Conservation (phyloP, 805 yeast genomes). For the Candida easanensis region DNA sequence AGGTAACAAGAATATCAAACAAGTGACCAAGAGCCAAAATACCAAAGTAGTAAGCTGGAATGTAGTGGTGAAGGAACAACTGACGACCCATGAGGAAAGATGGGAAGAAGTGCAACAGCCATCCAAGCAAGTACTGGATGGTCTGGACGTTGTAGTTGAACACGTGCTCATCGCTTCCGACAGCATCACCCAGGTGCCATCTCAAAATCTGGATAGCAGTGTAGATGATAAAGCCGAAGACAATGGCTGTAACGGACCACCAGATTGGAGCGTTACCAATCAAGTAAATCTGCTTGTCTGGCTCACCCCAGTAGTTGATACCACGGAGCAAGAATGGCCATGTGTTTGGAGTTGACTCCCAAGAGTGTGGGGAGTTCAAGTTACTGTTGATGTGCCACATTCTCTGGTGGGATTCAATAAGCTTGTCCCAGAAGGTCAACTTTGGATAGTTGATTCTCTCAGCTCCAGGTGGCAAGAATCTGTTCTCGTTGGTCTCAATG, state of each 20-base stretch:
- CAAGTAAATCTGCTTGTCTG: slow-evolving; percentile 61
- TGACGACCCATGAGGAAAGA: slow-evolving; percentile 90
- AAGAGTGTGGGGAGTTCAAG: slow-evolving; percentile 64
- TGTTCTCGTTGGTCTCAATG: slow-evolving; percentile 65
- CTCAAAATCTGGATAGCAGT: slow-evolving; percentile 42
- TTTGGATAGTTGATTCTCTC: slow-evolving; percentile 51
- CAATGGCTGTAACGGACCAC: slow-evolving; percentile 65
- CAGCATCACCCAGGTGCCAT: slow-evolving; percentile 62
- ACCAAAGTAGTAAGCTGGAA: slow-evolving; percentile 90
- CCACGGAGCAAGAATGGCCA: slow-evolving; percentile 81
- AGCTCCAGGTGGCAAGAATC: slow-evolving; percentile 40
- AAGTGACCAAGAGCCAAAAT: slow-evolving; percentile 72
- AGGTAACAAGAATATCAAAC: slow-evolving; percentile 49
- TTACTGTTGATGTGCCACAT: slow-evolving; percentile 81
- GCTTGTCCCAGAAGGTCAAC: slow-evolving; percentile 54
- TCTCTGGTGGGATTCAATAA: slow-evolving; percentile 61
- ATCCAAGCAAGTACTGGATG: slow-evolving; percentile 63
- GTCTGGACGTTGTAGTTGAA: slow-evolving; percentile 65
- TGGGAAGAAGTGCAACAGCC: slow-evolving; percentile 70
- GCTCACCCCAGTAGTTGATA: slow-evolving; percentile 73
- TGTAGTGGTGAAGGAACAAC: slow-evolving; percentile 87
- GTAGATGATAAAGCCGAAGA: slow-evolving; percentile 49
- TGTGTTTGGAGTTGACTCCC: slow-evolving; percentile 66
- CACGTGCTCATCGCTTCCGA: slow-evolving; percentile 50
- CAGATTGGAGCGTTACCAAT: slow-evolving; percentile 78